phyloP scores from a whole-genome alignment of 169 alveolate genomes.

The Plasmodium sp. region DNA sequence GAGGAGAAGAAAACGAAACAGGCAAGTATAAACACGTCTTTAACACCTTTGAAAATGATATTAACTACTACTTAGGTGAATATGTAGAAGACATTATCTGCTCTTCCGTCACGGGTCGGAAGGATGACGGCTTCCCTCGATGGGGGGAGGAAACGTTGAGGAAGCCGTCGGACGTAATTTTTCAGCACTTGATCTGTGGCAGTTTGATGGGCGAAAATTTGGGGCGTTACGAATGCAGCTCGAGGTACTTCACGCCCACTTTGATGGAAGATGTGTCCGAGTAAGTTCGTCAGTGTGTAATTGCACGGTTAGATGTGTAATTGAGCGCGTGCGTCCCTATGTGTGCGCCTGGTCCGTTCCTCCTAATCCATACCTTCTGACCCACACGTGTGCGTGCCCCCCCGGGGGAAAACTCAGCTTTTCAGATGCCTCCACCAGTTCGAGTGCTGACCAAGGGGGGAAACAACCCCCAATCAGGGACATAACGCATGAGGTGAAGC shows the following conservation, averaged over 20 bases:
- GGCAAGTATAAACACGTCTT: constrained; percentile 26
- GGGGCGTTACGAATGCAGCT: not conserved
- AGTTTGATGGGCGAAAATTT: constrained; percentile 2
- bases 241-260: constrained; percentile 6
- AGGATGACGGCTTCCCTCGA: not conserved
- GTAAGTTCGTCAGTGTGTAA: not conserved
- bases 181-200: constrained; percentile 9
- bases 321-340: not conserved
- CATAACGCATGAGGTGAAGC: constrained; percentile 19
- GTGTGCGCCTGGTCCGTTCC: not conserved
- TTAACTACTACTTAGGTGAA: constrained; percentile 28
- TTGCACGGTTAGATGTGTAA: not conserved
- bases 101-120: constrained; percentile 19
- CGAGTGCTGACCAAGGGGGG: not conserved
- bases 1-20: not conserved
- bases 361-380: not conserved
- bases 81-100: constrained; percentile 19
- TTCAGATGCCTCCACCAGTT: constrained; percentile 29
- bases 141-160: not conserved
- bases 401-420: not conserved
- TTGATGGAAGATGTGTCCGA: not conserved
- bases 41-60: constrained; percentile 53
- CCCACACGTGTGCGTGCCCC: not conserved
- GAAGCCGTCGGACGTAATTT: not conserved
- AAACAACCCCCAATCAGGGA: not conserved